Conservation (phyloP, 2,329 filamentous ascomycete genomes). For the Dryadomyces quercus-mongolicae region DNA sequence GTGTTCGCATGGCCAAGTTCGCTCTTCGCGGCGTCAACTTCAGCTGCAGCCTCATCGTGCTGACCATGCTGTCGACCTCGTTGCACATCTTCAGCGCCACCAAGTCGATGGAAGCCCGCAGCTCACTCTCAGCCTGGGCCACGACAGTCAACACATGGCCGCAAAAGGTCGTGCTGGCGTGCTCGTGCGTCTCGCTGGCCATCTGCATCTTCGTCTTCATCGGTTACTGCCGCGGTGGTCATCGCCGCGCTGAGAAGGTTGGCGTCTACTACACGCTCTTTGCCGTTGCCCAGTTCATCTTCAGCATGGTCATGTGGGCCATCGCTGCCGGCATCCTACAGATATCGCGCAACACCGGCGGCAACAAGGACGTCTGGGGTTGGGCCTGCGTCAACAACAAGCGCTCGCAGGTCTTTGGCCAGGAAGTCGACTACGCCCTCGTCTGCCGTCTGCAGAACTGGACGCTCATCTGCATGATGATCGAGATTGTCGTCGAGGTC, state of each 20-base stretch:
- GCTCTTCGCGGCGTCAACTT: constrained; percentile 94
- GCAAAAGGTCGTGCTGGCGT: constrained; percentile 68
- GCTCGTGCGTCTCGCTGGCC: constrained; percentile 68
- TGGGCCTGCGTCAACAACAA: constrained; percentile 94
- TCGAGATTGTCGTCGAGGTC: constrained; percentile 86
- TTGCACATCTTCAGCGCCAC: constrained; percentile 91
- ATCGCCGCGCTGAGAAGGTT: constrained; percentile 80
- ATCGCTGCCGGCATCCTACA: constrained; percentile 77
- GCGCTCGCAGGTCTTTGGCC: constrained; percentile 60
- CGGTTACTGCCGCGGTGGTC: constrained; percentile 80
- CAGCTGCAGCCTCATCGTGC: constrained; percentile 87
- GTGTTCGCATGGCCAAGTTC: constrained; percentile 87
- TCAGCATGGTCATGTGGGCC: constrained; percentile 87
- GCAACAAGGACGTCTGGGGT: constrained; percentile 88
- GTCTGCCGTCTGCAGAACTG: constrained; percentile 92
- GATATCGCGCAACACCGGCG: constrained; percentile 56
- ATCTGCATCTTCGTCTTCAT: constrained; percentile 72
- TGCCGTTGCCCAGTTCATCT: constrained; percentile 83
- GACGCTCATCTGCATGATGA: constrained; percentile 91
- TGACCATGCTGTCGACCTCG: constrained; percentile 79
- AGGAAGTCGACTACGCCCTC: constrained; percentile 78
- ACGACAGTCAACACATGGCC: constrained; percentile 72
- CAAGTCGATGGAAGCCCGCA: constrained; percentile 58
- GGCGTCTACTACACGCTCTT: constrained; percentile 94
- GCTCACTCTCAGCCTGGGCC: constrained; percentile 78